Percentiles rank a stretch among this genome's conserved stretches.
phyloP scores from a whole-genome alignment of 345 rosid genomes.

The Laguncularia racemosa region DNA sequence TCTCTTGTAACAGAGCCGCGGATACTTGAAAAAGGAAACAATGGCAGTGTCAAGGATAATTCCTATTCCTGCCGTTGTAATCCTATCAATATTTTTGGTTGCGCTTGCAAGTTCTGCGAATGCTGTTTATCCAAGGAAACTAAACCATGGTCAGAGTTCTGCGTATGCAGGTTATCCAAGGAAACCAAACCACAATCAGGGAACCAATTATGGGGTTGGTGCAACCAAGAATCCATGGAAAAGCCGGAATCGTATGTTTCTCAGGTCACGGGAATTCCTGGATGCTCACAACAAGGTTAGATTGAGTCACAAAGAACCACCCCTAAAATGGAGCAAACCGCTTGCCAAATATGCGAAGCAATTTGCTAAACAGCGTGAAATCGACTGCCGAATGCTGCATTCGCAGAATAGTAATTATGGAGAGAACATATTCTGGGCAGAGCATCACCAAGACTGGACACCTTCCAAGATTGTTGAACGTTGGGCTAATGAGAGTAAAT shows the following conservation, averaged over 20 bases:
- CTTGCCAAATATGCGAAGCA: conserved; percentile 22
- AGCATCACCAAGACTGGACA: conserved; percentile 17
- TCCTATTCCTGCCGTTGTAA: background rate
- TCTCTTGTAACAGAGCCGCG: conserved; percentile 1
- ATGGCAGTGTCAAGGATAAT: background rate
- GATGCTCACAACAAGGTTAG: conserved; percentile 29
- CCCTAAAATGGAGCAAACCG: conserved; percentile 23
- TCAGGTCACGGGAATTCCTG: conserved; percentile 16
- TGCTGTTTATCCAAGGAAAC: background rate
- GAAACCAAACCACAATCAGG: no score
- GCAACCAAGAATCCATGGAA: no score
- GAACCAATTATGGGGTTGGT: no score
- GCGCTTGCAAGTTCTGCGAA: background rate
- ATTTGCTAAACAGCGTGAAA: conserved; percentile 4
- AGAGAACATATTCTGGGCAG: conserved; percentile 46
- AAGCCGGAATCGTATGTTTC: background rate
- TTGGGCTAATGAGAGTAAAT: conserved; percentile 30
- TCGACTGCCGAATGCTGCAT: conserved; percentile 34
- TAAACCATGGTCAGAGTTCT: background rate
- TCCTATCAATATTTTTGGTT: background rate
- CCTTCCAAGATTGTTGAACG: conserved; percentile 19
- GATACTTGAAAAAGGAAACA: background rate
- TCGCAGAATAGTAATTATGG: conserved; percentile 34
- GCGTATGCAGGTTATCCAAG: background rate
- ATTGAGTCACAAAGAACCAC: conserved; percentile 15